phyloP scores from a whole-genome alignment of 1,284 basidiomycete genomes.

The Tilletia caries region DNA sequence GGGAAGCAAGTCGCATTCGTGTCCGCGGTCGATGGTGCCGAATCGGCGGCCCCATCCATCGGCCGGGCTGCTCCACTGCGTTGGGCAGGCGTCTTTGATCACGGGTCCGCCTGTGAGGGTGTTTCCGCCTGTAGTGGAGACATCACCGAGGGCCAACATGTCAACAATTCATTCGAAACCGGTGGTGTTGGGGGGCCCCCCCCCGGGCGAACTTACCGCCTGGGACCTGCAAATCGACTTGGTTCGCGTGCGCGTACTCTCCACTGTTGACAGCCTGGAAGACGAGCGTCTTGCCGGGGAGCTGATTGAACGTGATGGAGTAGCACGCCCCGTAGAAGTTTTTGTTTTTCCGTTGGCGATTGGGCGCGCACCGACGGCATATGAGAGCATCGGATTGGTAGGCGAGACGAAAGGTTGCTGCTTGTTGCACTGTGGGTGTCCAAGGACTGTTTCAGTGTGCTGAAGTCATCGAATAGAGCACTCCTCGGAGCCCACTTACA shows the following conservation, averaged over 20 bases:
- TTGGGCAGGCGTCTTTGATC: neutral
- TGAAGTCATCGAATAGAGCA: neutral
- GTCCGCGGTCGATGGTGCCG: neutral
- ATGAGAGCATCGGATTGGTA: neutral
- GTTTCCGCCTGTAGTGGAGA: too few relatives aligned
- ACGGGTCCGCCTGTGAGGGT: neutral
- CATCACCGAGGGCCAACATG: too few relatives aligned
- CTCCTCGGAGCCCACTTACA: neutral
- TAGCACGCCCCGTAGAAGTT: slow-evolving; percentile 8
- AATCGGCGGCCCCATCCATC: neutral
- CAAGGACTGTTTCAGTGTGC: neutral
- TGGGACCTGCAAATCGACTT: slow-evolving; percentile 5
- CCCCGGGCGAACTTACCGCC: neutral
- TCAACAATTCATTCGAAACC: too few relatives aligned
- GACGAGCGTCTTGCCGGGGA: neutral
- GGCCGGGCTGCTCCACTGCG: neutral
- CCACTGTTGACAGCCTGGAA: slow-evolving; percentile 9
- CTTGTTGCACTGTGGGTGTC: neutral
- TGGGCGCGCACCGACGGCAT: neutral
- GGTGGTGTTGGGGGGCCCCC: too few relatives aligned
- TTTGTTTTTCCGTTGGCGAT: neutral
- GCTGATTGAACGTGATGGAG: neutral
- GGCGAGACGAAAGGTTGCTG: slow-evolving; percentile 1
- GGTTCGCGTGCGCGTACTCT: neutral
- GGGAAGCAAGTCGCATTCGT: neutral